Evolutionary conservation across 768 basidiomycete species (phyloP).

Genomic region (Pleurotus djamor): DNA sequence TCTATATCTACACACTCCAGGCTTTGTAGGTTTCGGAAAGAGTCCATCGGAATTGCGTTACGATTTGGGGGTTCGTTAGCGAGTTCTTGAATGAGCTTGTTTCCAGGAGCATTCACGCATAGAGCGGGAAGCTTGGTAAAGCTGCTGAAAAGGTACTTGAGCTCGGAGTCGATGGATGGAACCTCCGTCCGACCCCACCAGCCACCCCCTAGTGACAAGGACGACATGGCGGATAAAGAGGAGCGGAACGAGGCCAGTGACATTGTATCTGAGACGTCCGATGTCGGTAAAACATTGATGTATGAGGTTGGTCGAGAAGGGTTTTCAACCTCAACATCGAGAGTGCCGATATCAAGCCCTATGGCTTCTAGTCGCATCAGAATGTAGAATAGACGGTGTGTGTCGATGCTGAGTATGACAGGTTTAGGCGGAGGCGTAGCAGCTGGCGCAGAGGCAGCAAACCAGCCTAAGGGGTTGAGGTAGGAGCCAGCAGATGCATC

Average conservation of each 20-base stretch:
- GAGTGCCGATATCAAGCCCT: slow-evolving; percentile 71
- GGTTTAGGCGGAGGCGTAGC: slow-evolving; percentile 45
- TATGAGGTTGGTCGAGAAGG: slow-evolving; percentile 80
- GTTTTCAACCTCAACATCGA: slow-evolving; percentile 73
- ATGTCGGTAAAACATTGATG: slow-evolving; percentile 49
- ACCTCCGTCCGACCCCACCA: slow-evolving; percentile 71
- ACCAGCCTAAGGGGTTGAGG: slow-evolving; percentile 67
- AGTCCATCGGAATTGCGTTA: slow-evolving; percentile 77
- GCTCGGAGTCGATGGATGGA: slow-evolving; percentile 63
- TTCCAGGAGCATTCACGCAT: slow-evolving; percentile 59
- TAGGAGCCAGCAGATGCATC: slow-evolving; percentile 29
- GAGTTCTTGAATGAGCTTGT: slow-evolving; percentile 67
- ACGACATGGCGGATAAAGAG: slow-evolving; percentile 74
- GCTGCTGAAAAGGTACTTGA: slow-evolving; percentile 85
- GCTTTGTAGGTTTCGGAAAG: slow-evolving; percentile 81
- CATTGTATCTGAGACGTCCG: slow-evolving; percentile 70
- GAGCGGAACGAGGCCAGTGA: slow-evolving; percentile 77
- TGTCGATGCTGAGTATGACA: slow-evolving; percentile 67
- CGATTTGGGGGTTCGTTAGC: slow-evolving; percentile 65
- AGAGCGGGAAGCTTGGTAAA: slow-evolving; percentile 90
- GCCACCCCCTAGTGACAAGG: slow-evolving; percentile 65
- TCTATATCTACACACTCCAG: slow-evolving; percentile 81
- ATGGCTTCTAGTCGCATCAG: slow-evolving; percentile 84
- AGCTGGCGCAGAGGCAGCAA: slow-evolving; percentile 32
- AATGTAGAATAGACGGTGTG: slow-evolving; percentile 85